Evolutionary conservation across 2,329 filamentous ascomycete species (phyloP), one percentile per base, ranked within the genome.

Genomic region (Sclerotiophoma versabilis): DNA sequence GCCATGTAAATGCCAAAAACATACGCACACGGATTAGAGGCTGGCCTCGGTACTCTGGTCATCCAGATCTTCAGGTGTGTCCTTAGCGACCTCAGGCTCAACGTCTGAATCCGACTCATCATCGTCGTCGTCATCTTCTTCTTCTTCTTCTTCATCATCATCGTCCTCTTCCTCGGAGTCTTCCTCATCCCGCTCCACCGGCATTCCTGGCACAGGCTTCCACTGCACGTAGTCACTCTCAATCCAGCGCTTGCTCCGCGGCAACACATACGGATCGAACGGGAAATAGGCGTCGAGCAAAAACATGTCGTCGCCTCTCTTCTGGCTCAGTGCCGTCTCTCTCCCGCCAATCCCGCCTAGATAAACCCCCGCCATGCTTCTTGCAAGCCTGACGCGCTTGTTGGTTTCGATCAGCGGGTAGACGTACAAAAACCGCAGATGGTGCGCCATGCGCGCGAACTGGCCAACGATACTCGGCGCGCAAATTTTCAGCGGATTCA

Each of bases 401-500:
- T 99, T 99, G 58, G 87, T 88, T 71, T 97, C 93, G 20, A 99
- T 83, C 47, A 96, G 82, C 1, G 91, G 87, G 72, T 91, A 96
- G 26, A 98, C 87, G 72, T 96, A 98, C 75, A 96, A 84, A 68
- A 99, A 90, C 53, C 88, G 85, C 57, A 98, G 87, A 60, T 95
- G 90, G 67, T 92, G 87, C 1, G 93, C 87, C 46, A 98, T 87
- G 69, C 89, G 89, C 19, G 93, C 92, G 71, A 98, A 99, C 68
- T 98, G 91, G 42, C 89, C 84, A 22, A 98, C 93, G 57, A 99
- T 97, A 8, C 86, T 85, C 0, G 92, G 91, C 2, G 93, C 91
- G 80, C 93, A 96, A 61, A 99, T 90, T 74, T 96, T 96, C 47
- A 99, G 86, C 0, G 95, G 95, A 74, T 99, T 99, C 65, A 99